These are phyloP conservation scores for Termitomyces bulborhizus DNA, from an alignment of 768 basidiomycete genomes.

Conservation along the genomic window DNA sequence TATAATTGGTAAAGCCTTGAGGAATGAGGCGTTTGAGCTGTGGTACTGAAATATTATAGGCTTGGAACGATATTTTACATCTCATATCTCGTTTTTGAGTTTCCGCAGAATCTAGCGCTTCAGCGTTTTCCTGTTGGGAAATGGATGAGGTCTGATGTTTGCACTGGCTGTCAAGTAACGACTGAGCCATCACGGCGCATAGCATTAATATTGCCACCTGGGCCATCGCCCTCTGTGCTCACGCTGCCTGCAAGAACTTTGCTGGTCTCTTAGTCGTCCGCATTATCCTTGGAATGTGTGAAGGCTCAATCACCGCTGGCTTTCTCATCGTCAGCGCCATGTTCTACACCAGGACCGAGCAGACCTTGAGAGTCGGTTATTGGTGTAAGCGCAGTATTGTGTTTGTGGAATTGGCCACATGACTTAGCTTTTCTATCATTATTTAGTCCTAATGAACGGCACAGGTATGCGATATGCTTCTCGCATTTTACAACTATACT, in stretches of 20 bases:
- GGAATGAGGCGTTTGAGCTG: background rate
- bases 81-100: slow-evolving; percentile 65
- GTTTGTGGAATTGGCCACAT: background rate
- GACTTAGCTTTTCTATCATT: background rate
- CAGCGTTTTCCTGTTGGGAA: slow-evolving; percentile 72
- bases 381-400: slow-evolving; percentile 54
- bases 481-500: background rate
- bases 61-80: slow-evolving; percentile 73
- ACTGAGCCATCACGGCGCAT: background rate
- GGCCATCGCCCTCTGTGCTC: slow-evolving; percentile 52
- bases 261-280: slow-evolving; percentile 57
- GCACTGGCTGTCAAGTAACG: background rate
- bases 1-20: slow-evolving; percentile 53
- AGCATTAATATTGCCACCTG: slow-evolving; percentile 66
- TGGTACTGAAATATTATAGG: slow-evolving; percentile 29
- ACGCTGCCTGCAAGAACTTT: slow-evolving; percentile 71
- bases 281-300: slow-evolving; percentile 65
- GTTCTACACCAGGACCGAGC: slow-evolving; percentile 73
- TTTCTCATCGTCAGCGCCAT: slow-evolving; percentile 74
- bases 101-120: slow-evolving; percentile 66
- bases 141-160: slow-evolving; percentile 62
- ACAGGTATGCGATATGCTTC: slow-evolving; percentile 34
- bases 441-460: slow-evolving; percentile 67
- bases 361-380: slow-evolving; percentile 64
- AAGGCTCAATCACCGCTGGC: slow-evolving; percentile 66